Evolutionary conservation across 257 asterid species (phyloP), one percentile per base, ranked within the genome.

Genomic region (Handroanthus guayacan): DNA sequence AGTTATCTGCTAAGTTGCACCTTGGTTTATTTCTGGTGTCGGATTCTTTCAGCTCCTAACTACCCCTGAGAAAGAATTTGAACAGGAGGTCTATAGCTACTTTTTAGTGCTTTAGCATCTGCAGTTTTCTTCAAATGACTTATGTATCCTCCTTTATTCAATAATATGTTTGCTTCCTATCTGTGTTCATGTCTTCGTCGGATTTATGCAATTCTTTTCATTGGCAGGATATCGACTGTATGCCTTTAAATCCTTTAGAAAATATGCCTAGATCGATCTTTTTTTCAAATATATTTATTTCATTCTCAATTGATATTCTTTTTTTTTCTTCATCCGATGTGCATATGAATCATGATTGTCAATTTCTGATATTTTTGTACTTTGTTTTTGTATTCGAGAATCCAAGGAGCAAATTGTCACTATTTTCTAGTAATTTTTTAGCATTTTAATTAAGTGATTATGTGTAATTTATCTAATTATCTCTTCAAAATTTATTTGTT

Each of bases 151-250:
- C 62, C 67, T 38, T 79, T 17, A 14, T 76, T 75, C 39, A 58
- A 18, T 43, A 25, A 16, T 66, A 45, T 45, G 54, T 47, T 56
- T 3, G 37, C 16, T 67, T 61, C 45, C 45, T 50, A n/a, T 31
- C 39, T 56, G 25, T 47, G 64, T 61, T 20, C n/a, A 11, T 55
- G 66, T 71, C 71, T 14, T 47, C 34, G 10, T 38, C 12, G 25
- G 13, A 39, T 56, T 70, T 63, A 67, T 72, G 64, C 55, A 75
- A 44, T 71, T 62, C 47, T 79, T 79, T 69, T 45, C 79, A 79
- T 67, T 84, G 73, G 71, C 89, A 94, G 97, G 98, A 94, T 79
- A 84, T 88, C 72, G 97, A 94, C 76, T 92, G 97, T 86, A 92
- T 90, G 97, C 99, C 99, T 31, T 82, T 82, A 78, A 84, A 90